Conservation (phyloP, 164 flowering plant genomes). For the Dillenia suffruticosa region DNA sequence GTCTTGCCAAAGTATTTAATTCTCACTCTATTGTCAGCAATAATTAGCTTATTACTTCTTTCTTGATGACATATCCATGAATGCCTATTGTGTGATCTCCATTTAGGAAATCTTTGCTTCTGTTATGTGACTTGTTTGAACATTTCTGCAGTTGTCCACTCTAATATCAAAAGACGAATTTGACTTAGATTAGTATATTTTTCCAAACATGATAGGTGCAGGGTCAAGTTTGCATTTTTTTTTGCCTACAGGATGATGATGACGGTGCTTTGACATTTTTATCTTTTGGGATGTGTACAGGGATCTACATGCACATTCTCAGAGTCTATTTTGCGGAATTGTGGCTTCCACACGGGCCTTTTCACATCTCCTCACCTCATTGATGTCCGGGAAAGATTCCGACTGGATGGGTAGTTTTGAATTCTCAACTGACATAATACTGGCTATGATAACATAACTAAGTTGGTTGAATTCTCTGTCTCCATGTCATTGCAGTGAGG, state of each 20-base stretch:
- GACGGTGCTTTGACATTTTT: neutral
- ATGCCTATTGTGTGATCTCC: too few relatives aligned
- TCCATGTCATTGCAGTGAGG: conserved; percentile 48
- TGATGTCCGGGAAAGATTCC: conserved; percentile 93
- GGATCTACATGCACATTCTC: conserved; percentile 96
- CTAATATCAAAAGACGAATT: too few relatives aligned
- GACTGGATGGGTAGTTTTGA: conserved; percentile 70
- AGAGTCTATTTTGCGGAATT: conserved; percentile 85
- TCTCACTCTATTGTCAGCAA: too few relatives aligned
- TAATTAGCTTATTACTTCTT: too few relatives aligned
- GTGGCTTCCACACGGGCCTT: conserved; percentile 94
- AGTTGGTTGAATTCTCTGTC: neutral
- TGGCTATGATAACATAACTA: too few relatives aligned
- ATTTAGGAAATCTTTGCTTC: too few relatives aligned
- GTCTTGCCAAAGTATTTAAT: too few relatives aligned
- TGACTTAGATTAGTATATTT: too few relatives aligned
- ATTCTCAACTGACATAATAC: conserved; percentile 11
- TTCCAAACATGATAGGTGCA: too few relatives aligned
- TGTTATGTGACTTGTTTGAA: too few relatives aligned
- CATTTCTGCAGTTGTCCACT: too few relatives aligned
- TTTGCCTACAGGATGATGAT: neutral
- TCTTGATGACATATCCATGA: too few relatives aligned
- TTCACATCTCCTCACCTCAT: conserved; percentile 98
- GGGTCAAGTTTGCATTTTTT: neutral
- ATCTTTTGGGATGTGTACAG: conserved; percentile 27